Evolutionary conservation across 2,329 filamentous ascomycete species (phyloP).

Genomic region (Zymoseptoria ardabiliae): DNA sequence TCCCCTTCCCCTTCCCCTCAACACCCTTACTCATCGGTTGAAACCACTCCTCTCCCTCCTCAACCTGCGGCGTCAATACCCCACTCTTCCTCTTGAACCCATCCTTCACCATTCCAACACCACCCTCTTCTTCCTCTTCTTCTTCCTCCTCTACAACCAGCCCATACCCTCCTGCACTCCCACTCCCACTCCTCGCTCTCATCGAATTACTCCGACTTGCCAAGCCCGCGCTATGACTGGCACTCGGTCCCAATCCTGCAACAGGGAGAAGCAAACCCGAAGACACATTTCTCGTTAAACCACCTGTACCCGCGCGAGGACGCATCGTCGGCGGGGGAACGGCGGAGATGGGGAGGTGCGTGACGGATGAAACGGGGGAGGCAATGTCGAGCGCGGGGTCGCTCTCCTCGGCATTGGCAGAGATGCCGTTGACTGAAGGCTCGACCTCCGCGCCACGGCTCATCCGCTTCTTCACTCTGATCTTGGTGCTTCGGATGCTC

Average conservation of each 20-base stretch:
- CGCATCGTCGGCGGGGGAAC: conserved; percentile 29
- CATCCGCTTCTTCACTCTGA: neutral
- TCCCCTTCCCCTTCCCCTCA: neutral
- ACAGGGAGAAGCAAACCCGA: neutral
- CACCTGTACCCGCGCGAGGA: conserved; percentile 28
- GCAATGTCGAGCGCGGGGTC: neutral
- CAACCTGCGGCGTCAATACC: neutral
- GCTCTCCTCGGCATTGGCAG: neutral
- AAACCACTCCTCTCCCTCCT: neutral
- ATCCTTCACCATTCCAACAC: neutral
- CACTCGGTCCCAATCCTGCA: neutral
- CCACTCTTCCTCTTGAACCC: neutral
- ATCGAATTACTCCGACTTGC: neutral
- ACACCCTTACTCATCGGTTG: neutral
- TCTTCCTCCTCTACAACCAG: neutral
- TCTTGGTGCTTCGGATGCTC: neutral
- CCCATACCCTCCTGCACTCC: neutral
- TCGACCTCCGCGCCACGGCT: neutral
- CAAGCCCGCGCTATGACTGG: neutral
- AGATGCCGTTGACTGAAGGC: neutral
- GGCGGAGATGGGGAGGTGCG: conserved; percentile 18
- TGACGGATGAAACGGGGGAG: neutral
- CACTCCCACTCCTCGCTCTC: neutral
- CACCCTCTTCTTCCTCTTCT: neutral
- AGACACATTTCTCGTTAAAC: conserved; percentile 9